phyloP scores from a whole-genome alignment of 768 basidiomycete species.

The Tremella yokohamensis region DNA sequence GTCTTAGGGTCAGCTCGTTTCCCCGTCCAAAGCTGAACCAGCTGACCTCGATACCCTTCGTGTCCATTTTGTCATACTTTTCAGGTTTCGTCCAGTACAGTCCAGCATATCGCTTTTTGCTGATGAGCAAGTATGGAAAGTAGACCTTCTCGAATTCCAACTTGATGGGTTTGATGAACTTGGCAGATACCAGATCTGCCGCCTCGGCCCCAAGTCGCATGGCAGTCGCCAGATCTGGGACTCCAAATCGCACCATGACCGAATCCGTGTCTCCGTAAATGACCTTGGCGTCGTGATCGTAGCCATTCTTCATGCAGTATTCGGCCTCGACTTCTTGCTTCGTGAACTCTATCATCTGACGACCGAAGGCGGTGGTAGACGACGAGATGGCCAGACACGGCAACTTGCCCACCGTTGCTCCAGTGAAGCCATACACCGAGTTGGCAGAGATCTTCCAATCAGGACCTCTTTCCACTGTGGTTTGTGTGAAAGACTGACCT shows the following conservation, averaged over 20 bases:
- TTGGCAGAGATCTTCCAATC: conserved; percentile 85
- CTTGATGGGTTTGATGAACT: conserved; percentile 94
- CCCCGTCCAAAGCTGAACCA: neutral
- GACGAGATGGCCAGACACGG: conserved; percentile 95
- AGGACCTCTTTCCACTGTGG: neutral
- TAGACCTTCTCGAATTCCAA: conserved; percentile 99
- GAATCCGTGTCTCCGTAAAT: conserved; percentile 99
- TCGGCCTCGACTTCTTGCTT: conserved; percentile 87
- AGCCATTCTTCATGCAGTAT: conserved; percentile 79
- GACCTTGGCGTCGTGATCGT: conserved; percentile 80
- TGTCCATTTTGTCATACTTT: conserved; percentile 99
- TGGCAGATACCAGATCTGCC: conserved; percentile 80
- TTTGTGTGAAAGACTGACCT: conserved; percentile 56
- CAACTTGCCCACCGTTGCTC: conserved; percentile 92
- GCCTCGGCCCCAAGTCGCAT: conserved; percentile 95
- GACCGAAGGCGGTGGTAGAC: conserved; percentile 90
- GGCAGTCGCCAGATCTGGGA: conserved; percentile 74
- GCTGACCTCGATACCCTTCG: conserved; percentile 92
- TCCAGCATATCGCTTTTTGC: conserved; percentile 97
- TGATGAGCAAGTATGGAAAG: conserved; percentile 95
- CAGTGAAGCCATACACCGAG: conserved; percentile 98
- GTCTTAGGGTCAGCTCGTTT: conserved; percentile 59
- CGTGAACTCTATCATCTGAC: conserved; percentile 98
- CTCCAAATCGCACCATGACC: conserved; percentile 97
- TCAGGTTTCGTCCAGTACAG: conserved; percentile 94